Conservation (phyloP, 495 filamentous ascomycete species). For the Viridothelium virens region DNA sequence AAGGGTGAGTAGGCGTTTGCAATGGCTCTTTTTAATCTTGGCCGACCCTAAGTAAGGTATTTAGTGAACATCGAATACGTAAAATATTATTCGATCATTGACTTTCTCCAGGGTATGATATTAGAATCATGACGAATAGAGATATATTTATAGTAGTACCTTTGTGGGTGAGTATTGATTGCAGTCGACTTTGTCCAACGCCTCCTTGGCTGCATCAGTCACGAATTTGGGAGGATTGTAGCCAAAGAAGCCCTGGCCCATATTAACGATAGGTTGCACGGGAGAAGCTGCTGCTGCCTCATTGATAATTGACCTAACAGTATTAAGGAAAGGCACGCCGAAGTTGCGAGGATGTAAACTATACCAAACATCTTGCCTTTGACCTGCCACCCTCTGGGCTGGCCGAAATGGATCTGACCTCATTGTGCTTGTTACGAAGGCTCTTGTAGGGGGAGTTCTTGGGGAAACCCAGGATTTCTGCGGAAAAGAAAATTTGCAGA, state of each 20-base stretch:
- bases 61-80: too few relatives aligned
- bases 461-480: background rate
- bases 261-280: slow-evolving; percentile 85
- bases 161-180: slow-evolving; percentile 97
- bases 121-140: too few relatives aligned
- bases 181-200: slow-evolving; percentile 88
- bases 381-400: slow-evolving; percentile 68
- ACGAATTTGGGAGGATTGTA: slow-evolving; percentile 95
- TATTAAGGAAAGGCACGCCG: background rate
- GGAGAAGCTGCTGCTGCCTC: slow-evolving; percentile 80
- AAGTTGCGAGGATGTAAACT: slow-evolving; percentile 16
- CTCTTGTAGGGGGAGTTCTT: background rate
- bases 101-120: too few relatives aligned
- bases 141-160: slow-evolving; percentile 33
- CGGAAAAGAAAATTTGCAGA: too few relatives aligned
- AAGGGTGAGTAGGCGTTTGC: slow-evolving; percentile 81
- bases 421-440: slow-evolving; percentile 25
- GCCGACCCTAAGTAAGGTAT: slow-evolving; percentile 53
- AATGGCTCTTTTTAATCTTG: slow-evolving; percentile 82
- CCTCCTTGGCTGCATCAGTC: slow-evolving; percentile 79
- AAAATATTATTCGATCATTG: too few relatives aligned
- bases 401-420: slow-evolving; percentile 50
- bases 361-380: slow-evolving; percentile 91
- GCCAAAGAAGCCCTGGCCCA: slow-evolving; percentile 96
- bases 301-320: slow-evolving; percentile 80